Evolutionary conservation across 306 rosid species (phyloP), one percentile per base, ranked within the genome.

Genomic region (Malus fusca): DNA sequence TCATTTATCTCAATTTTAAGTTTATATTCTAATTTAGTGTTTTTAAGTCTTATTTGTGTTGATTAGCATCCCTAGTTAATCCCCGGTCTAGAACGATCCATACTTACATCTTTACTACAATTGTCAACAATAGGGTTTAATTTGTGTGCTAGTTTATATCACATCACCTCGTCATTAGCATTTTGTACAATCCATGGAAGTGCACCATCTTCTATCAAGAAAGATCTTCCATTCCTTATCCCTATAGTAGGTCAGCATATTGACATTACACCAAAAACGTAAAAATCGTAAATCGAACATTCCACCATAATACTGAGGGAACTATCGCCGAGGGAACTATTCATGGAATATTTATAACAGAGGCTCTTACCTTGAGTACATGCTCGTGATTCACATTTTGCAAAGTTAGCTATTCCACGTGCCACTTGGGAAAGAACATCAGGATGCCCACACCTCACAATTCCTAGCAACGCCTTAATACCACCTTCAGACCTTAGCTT

Each of bases 141-240:
- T 26, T 26, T 26, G 26, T 26, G 26, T 26, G 26, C 26, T 26
- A 26, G 26, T 26, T 26, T 26, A 26, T 26, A 26, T 26, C 26
- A 26, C 26, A 26, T 26, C 26, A 94, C 91, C 82, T 90, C 97
- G 13, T 84, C 85, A 26, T 90, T 92, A 67, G 98, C 96, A 81
- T 92, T 90, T 82, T 96, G 97, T 75, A 96, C 94, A 79, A 96
- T 92, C 99, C 98, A 96, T 30, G 97, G 92, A 78, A 96, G 97
- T 31, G 92, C 93, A 42, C 99, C 99, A 72, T 92, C 99, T 81
- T 96, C 98, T 79, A 96, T 88, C 84, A 96, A 77, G 77, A 96
- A 78, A n/a, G 98, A 96, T 81, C 87, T 88, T 30, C 89, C 96
- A 80, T 79, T 81, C 79, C 87, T 90, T 75, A 75, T 70, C 72